These are phyloP conservation scores for Claviceps sp. DNA, from an alignment of 2,329 filamentous ascomycete species.

Conservation along the genomic window DNA sequence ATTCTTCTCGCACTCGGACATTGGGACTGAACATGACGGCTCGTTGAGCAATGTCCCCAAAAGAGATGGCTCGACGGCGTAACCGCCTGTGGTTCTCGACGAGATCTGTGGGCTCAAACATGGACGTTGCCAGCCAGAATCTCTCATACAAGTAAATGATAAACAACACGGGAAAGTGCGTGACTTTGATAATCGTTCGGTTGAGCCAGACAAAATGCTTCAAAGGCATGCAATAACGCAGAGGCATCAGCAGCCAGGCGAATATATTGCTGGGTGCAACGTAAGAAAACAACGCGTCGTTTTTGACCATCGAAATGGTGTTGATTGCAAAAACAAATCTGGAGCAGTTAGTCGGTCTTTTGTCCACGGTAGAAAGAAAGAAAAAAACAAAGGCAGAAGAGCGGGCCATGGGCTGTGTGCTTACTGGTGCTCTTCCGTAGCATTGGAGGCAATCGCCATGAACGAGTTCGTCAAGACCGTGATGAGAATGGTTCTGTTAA, in stretches of 20 bases:
- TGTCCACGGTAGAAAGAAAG: not conserved
- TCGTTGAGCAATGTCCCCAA: slow-evolving; percentile 41
- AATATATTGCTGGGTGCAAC: slow-evolving; percentile 84
- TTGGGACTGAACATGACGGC: slow-evolving; percentile 61
- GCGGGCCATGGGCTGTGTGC: slow-evolving; percentile 10
- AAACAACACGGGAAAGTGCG: slow-evolving; percentile 79
- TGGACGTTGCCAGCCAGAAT: slow-evolving; percentile 57
- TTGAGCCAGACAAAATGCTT: slow-evolving; percentile 75
- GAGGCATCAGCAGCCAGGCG: slow-evolving; percentile 75
- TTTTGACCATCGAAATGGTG: slow-evolving; percentile 95
- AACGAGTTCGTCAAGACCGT: slow-evolving; percentile 95
- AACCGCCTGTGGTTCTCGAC: slow-evolving; percentile 55
- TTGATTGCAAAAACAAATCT: slow-evolving; percentile 89
- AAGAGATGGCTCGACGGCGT: slow-evolving; percentile 37
- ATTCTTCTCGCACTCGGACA: slow-evolving; percentile 65
- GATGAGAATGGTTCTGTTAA: slow-evolving; percentile 64
- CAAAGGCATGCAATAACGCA: slow-evolving; percentile 70
- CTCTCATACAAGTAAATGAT: slow-evolving; percentile 81
- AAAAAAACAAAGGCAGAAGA: not conserved
- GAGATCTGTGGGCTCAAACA: slow-evolving; percentile 74
- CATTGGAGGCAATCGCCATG: slow-evolving; percentile 87
- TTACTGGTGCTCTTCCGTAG: slow-evolving; percentile 74
- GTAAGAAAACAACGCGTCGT: slow-evolving; percentile 91
- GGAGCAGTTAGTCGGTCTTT: slow-evolving; percentile 7
- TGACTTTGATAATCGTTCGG: slow-evolving; percentile 79